Conservation (phyloP, 345 rosid genomes). For the Salix arbutifolia region DNA sequence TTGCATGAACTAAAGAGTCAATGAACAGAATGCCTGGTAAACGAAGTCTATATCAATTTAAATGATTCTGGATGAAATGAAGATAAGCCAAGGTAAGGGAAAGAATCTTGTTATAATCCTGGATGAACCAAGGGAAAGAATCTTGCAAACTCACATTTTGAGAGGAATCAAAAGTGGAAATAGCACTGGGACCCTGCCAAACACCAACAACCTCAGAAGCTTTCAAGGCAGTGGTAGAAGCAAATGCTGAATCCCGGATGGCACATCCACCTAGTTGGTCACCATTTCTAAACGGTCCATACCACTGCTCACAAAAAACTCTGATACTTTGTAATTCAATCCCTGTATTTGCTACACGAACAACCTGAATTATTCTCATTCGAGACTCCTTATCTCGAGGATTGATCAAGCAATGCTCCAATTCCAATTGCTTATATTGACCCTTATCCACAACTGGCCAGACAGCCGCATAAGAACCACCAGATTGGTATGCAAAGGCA, state of each 20-base stretch:
- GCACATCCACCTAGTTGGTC: slow-evolving; percentile 90
- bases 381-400: slow-evolving; percentile 80
- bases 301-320: slow-evolving; percentile 78
- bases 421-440: slow-evolving; percentile 32
- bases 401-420: slow-evolving; percentile 80
- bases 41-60: neutral
- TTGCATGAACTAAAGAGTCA: neutral
- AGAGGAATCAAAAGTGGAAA: slow-evolving; percentile 41
- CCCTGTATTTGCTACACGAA: slow-evolving; percentile 30
- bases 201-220: slow-evolving; percentile 52
- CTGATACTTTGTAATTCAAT: slow-evolving; percentile 41
- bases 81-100: neutral
- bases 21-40: neutral
- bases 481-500: slow-evolving; percentile 62
- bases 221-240: slow-evolving; percentile 55
- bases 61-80: neutral
- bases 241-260: slow-evolving; percentile 72
- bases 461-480: slow-evolving; percentile 71
- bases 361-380: slow-evolving; percentile 61
- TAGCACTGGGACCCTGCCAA: slow-evolving; percentile 52
- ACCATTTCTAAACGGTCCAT: slow-evolving; percentile 84
- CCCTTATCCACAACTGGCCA: slow-evolving; percentile 49
- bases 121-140: neutral
- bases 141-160: slow-evolving; percentile 32
- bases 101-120: neutral